Evolutionary conservation across 2,329 filamentous ascomycete genomes (phyloP).

Genomic region (Ploettnerulaceae sp.): DNA sequence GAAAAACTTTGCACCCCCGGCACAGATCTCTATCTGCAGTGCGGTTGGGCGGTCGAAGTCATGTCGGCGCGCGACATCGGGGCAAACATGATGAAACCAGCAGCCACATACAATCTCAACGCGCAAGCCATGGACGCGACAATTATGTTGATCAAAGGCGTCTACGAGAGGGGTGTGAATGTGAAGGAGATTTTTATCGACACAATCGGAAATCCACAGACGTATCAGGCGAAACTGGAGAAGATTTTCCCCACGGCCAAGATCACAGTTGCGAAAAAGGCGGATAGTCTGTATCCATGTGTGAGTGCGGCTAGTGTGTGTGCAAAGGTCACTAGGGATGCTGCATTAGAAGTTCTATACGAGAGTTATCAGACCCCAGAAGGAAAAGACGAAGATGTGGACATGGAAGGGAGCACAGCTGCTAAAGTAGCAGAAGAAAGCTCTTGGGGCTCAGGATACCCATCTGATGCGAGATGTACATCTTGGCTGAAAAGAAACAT

Average conservation of each 20-base stretch:
- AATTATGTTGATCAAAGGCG: slow-evolving; percentile 70
- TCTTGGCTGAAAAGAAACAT: slow-evolving; percentile 80
- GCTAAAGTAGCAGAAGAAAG: slow-evolving; percentile 36
- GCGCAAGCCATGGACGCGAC: slow-evolving; percentile 94
- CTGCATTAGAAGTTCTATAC: slow-evolving; percentile 77
- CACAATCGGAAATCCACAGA: slow-evolving; percentile 77
- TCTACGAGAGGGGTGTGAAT: slow-evolving; percentile 74
- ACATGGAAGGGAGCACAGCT: slow-evolving; percentile 28
- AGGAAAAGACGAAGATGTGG: slow-evolving; percentile 32
- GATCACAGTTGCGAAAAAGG: slow-evolving; percentile 82
- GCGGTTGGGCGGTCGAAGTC: slow-evolving; percentile 78
- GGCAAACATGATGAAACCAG: slow-evolving; percentile 36
- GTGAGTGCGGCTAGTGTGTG: slow-evolving; percentile 92
- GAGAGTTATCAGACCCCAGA: slow-evolving; percentile 30
- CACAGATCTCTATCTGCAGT: slow-evolving; percentile 55
- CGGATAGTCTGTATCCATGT: slow-evolving; percentile 85
- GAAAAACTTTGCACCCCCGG: slow-evolving; percentile 61
- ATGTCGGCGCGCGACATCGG: slow-evolving; percentile 61
- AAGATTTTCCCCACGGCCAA: slow-evolving; percentile 72
- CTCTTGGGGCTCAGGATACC: slow-evolving; percentile 89
- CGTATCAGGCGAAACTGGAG: slow-evolving; percentile 82
- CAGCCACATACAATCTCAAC: slow-evolving; percentile 77
- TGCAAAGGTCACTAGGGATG: slow-evolving; percentile 93
- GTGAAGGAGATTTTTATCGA: slow-evolving; percentile 90
- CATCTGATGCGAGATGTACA: slow-evolving; percentile 76